Evolutionary conservation across 2,329 filamentous ascomycete species (phyloP).

Genomic region (Lasiodiplodia hormozganensis): DNA sequence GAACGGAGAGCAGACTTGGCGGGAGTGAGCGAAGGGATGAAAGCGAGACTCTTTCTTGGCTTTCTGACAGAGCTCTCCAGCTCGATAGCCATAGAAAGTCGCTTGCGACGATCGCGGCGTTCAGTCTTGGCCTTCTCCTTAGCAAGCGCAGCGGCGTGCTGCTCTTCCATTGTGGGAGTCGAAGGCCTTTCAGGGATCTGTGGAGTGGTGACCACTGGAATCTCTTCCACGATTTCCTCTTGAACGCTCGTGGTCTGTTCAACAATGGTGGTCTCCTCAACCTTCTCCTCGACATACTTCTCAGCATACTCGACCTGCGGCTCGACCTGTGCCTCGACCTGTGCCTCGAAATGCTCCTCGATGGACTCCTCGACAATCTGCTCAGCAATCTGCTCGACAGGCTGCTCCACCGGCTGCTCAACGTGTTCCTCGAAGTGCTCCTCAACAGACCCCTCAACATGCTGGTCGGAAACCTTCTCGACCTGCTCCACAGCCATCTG

Average conservation of each 20-base stretch:
- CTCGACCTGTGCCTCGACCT: too few relatives aligned
- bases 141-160: conserved; percentile 2
- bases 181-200: conserved; percentile 18
- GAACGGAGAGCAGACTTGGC: conserved; percentile 43
- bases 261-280: background rate
- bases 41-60: conserved; percentile 27
- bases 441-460: background rate
- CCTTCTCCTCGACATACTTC: background rate
- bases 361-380: too few relatives aligned
- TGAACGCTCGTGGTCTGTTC: background rate
- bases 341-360: too few relatives aligned
- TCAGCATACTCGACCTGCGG: background rate
- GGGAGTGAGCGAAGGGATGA: conserved; percentile 30
- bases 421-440: background rate
- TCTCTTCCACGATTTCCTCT: background rate
- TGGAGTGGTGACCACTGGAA: too few relatives aligned
- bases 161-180: conserved; percentile 9
- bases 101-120: conserved; percentile 17
- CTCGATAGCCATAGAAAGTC: conserved; percentile 27
- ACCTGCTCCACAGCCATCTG: background rate
- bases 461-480: too few relatives aligned
- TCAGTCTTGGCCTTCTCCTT: conserved; percentile 29
- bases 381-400: too few relatives aligned
- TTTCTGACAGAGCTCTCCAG: conserved; percentile 28
- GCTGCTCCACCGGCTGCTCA: background rate